These are phyloP conservation scores for Skeletonema menzelii DNA, from an alignment of 108 stramenopile genomes.

Conservation along the genomic window DNA sequence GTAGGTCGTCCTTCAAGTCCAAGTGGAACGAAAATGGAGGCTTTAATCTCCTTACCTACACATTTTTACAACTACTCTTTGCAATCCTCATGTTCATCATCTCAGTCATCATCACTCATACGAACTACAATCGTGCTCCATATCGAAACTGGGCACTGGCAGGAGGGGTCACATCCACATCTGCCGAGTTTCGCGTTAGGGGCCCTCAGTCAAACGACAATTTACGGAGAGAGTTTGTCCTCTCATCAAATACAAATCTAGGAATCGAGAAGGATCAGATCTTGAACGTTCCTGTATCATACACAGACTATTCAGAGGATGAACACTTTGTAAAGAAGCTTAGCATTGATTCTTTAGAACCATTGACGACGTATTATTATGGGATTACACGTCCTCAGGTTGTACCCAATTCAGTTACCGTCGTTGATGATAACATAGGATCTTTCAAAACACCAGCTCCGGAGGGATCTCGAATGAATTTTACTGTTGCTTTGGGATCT, in stretches of 20 bases:
- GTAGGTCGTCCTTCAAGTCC: constrained; percentile 1
- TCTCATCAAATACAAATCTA: constrained; percentile 26
- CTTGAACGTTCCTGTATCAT: constrained; percentile 31
- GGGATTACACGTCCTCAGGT: constrained; percentile 37
- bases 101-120: constrained; percentile 30
- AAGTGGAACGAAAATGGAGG: constrained; percentile 29
- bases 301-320: constrained; percentile 11
- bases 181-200: constrained; percentile 53
- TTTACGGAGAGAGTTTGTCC: constrained; percentile 21
- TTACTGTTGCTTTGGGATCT: constrained; percentile 51
- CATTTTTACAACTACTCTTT: constrained; percentile 33
- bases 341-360: constrained; percentile 11
- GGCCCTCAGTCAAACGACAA: constrained; percentile 25
- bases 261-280: constrained; percentile 33
- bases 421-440: constrained; percentile 26
- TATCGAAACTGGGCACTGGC: constrained; percentile 50
- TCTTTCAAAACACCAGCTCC: constrained; percentile 41
- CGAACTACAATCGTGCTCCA: constrained; percentile 30
- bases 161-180: constrained; percentile 49
- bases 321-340: constrained; percentile 27
- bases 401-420: constrained; percentile 31
- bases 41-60: constrained; percentile 33
- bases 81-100: constrained; percentile 31
- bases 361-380: constrained; percentile 35
- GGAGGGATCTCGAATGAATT: constrained; percentile 46